Base-by-base conservation (phyloP, 2,329 filamentous ascomycete genomes). In the Cladosporium oxysporum region DNA sequence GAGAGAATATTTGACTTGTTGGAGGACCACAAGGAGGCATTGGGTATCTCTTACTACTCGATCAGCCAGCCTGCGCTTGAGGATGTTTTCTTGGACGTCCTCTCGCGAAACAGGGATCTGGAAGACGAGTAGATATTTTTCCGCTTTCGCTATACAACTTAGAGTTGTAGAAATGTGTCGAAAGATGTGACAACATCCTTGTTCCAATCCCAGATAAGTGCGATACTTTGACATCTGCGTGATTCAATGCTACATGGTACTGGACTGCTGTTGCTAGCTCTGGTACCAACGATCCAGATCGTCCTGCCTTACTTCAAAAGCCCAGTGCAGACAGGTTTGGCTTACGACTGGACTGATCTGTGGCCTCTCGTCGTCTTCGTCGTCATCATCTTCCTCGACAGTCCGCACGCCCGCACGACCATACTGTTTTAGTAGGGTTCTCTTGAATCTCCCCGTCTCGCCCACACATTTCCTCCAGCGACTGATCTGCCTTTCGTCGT, bases 81-180 rank as follows among this genome's bases (percentile, higher is more conserved):
- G 75, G 91, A 96, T 78, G 92, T 96, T 0, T 97, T 97, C 77
- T 78, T 96, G 76, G 85, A 85, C 35, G 93, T 96, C 74, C 92
- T 96, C 10, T 88, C 89, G 1, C 85, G 87, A 76, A 90, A 94
- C 76, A 87, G 91, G 75, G 84, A 93, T 16, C 83, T 88, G 69
- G 91, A 94, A 75, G 92, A 93, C 16, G 60, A 62, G 1, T 62
- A 53, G 23, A 11, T 3, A 5, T 12, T 28, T 7, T 41, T 53
- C 49, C 5, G 21, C 12, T 18, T 16, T 29, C 14, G 14, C 5
- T 4, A 11, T 18, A 10, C 11, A 53, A 16, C 26, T 8, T 53
- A 53, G 50, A 16, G n/a, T 31, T 4, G 26, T 53, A 31, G 26
- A 53, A 4, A 29, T 16, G 5, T 26, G 14, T n/a, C n/a, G 41